Evolutionary conservation across 306 rosid species (phyloP).

Genomic region (barrel medic (Medicago truncatula)): MtrunA17r5.0-ANR NC_053045.1:5364501-5365000

Average conservation of each 20-base stretch:
- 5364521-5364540: conserved; percentile 11
- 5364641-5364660: not conserved
- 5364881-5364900: conserved; percentile 23
- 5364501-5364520: not conserved
- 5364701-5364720: conserved; percentile 11
- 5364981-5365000: conserved; percentile 79
- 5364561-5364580: not conserved
- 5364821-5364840: conserved; percentile 31
- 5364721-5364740: not conserved
- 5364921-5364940: conserved; percentile 58
- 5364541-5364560: not conserved
- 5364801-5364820: conserved; percentile 16
- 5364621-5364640: too few relatives aligned
- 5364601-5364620: not conserved
- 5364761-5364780: not conserved
- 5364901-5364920: conserved; percentile 43
- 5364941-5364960: conserved; percentile 75
- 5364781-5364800: too few relatives aligned
- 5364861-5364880: not conserved
- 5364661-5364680: not conserved
- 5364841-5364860: conserved; percentile 13
- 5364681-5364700: not conserved
- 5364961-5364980: conserved; percentile 84
- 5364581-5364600: not conserved
- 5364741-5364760: conserved; percentile 29